Conservation (phyloP, 1,284 basidiomycete species). For the Tilletia setariae region DNA sequence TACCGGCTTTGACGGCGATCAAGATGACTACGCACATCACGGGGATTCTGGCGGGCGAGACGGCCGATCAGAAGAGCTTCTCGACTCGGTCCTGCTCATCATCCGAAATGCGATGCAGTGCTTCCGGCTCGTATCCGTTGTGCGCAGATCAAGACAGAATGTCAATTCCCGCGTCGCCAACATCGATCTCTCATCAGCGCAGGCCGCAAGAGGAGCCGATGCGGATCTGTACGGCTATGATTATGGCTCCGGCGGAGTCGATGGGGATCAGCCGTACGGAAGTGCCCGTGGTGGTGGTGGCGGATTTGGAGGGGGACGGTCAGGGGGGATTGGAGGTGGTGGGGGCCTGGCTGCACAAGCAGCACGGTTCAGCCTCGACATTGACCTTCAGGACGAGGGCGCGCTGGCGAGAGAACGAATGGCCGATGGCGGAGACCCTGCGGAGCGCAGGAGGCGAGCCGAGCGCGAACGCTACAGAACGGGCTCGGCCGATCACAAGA, state of each 20-base stretch:
- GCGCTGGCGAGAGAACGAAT: conserved; percentile 48
- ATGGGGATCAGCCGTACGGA: not conserved
- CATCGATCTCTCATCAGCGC: conserved; percentile 34
- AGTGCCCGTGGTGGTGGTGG: conserved; percentile 22
- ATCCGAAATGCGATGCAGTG: conserved; percentile 49
- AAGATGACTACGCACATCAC: conserved; percentile 17
- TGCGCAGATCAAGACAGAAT: conserved; percentile 41
- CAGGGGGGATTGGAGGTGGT: conserved; percentile 21
- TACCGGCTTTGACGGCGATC: conserved; percentile 18
- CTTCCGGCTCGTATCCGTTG: conserved; percentile 44
- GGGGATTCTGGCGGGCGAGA: conserved; percentile 23
- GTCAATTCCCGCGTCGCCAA: conserved; percentile 39
- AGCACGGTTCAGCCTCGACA: conserved; percentile 38
- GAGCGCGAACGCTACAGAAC: conserved; percentile 12
- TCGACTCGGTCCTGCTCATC: conserved; percentile 50
- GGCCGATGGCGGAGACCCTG: conserved; percentile 41
- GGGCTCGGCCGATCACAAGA: not conserved
- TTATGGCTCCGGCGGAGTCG: not conserved
- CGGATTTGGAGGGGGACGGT: conserved; percentile 23
- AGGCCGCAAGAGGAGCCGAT: not conserved
- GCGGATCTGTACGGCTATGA: not conserved
- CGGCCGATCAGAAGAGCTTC: conserved; percentile 46
- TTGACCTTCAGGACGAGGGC: conserved; percentile 51
- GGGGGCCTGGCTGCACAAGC: not conserved
- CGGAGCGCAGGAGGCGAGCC: conserved; percentile 17